Percentiles rank a stretch among this genome's conserved stretches.
Conservation (phyloP, 176 grass and related monocot genomes). For the Carex pumila region DNA sequence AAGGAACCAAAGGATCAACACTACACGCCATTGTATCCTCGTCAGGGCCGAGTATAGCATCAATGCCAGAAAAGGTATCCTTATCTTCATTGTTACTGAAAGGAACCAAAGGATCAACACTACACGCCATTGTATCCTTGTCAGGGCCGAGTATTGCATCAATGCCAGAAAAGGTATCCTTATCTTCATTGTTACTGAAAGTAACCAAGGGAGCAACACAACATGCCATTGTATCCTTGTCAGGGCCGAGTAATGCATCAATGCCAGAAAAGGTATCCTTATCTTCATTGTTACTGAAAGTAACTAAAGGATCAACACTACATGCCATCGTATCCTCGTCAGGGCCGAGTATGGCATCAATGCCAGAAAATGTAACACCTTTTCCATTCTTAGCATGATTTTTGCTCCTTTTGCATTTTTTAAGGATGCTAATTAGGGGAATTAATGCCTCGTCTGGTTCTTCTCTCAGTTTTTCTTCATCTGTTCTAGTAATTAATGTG, state of each 20-base stretch:
- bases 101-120: background rate
- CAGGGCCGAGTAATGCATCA: no score
- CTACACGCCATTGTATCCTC: no score
- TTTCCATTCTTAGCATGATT: background rate
- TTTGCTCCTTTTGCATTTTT: background rate
- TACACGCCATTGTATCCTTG: background rate
- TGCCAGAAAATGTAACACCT: background rate
- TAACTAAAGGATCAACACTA: background rate
- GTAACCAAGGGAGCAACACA: no score
- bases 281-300: background rate
- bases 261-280: background rate
- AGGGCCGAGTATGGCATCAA: background rate
- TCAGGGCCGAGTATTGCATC: background rate
- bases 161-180: background rate
- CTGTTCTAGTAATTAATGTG: background rate
- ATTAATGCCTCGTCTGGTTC: background rate
- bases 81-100: background rate
- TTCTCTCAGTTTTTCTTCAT: background rate
- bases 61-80: background rate
- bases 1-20: no score
- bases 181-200: no score
- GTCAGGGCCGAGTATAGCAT: no score
- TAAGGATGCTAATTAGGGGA: conserved; percentile 16
- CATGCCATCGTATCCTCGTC: background rate
- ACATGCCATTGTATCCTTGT: no score